A percentile compares a stretch with the other conserved stretches of the same genome.
These are phyloP conservation scores for Euphorbia neoarborescens DNA, from an alignment of 441 rosid genomes.

Conservation along the genomic window DNA sequence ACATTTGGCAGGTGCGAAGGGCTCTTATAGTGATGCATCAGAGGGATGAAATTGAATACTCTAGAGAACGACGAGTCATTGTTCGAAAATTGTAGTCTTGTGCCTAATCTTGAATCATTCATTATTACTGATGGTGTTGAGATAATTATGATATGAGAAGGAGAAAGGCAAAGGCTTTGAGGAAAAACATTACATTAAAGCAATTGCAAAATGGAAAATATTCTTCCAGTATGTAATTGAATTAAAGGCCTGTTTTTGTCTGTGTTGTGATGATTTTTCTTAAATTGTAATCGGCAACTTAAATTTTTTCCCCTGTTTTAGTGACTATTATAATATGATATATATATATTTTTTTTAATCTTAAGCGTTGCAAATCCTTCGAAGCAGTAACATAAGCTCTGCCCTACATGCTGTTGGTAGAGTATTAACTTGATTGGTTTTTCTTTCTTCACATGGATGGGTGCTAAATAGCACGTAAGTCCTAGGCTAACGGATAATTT, in stretches of 20 bases:
- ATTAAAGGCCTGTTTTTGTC: background rate
- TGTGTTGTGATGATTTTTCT: background rate
- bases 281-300: too few species aligned
- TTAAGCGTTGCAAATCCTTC: too few species aligned
- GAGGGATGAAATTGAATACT: conserved; percentile 93
- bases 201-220: background rate
- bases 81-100: conserved; percentile 42
- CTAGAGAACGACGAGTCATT: conserved; percentile 73
- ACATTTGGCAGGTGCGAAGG: conserved; percentile 60
- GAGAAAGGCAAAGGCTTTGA: background rate
- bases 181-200: background rate
- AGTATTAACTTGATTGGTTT: too few species aligned
- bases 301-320: too few species aligned
- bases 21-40: conserved; percentile 93
- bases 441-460: too few species aligned
- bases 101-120: background rate
- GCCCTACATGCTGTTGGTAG: too few species aligned
- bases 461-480: too few species aligned
- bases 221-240: background rate
- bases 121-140: background rate
- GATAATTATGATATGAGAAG: background rate
- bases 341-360: too few species aligned
- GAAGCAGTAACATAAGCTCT: too few species aligned
- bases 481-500: too few species aligned
- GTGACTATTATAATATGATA: too few species aligned